Percentiles rank a stretch among this genome's conserved stretches.
Conservation (phyloP, 192 early-diverging fungal species). For the Chytriomyces sp. region DNA sequence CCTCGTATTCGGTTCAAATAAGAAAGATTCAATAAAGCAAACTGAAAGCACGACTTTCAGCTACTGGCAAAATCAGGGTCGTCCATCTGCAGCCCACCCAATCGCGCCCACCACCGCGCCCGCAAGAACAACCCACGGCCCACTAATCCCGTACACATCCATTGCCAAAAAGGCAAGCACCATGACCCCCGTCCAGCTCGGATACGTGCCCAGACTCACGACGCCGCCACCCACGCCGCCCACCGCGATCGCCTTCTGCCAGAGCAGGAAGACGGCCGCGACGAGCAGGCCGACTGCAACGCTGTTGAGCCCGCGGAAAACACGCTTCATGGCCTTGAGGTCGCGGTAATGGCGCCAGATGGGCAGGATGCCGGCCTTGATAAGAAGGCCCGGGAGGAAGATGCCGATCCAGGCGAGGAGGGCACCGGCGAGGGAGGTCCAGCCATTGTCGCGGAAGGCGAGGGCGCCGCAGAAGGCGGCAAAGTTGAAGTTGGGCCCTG, state of each 20-base stretch:
- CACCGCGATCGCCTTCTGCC: conserved; percentile 36
- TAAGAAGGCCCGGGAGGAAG: conserved; percentile 63
- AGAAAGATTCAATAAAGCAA: too few species aligned
- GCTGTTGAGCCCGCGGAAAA: conserved; percentile 53
- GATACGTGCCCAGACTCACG: conserved; percentile 27
- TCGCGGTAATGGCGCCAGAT: conserved; percentile 53
- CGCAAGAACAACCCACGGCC: conserved; percentile 18
- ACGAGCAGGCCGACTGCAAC: conserved; percentile 56
- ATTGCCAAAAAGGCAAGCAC: conserved; percentile 27
- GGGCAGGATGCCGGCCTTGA: conserved; percentile 64
- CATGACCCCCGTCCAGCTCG: conserved; percentile 26
- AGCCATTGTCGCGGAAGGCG: conserved; percentile 39
- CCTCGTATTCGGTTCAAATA: too few species aligned
- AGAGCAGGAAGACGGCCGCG: conserved; percentile 54
- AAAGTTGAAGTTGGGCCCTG: conserved; percentile 69
- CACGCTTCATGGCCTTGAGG: neutral
- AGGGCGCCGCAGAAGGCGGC: conserved; percentile 67
- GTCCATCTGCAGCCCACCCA: conserved; percentile 9
- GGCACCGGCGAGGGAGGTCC: conserved; percentile 47
- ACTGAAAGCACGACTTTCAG: too few species aligned
- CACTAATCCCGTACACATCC: conserved; percentile 6
- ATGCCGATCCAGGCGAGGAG: conserved; percentile 62
- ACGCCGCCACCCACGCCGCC: neutral
- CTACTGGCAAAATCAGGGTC: too few species aligned
- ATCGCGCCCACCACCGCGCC: conserved; percentile 9